These are phyloP conservation scores for Dalbergia oliveri DNA, from an alignment of 306 rosid genomes.

Conservation along the genomic window DNA sequence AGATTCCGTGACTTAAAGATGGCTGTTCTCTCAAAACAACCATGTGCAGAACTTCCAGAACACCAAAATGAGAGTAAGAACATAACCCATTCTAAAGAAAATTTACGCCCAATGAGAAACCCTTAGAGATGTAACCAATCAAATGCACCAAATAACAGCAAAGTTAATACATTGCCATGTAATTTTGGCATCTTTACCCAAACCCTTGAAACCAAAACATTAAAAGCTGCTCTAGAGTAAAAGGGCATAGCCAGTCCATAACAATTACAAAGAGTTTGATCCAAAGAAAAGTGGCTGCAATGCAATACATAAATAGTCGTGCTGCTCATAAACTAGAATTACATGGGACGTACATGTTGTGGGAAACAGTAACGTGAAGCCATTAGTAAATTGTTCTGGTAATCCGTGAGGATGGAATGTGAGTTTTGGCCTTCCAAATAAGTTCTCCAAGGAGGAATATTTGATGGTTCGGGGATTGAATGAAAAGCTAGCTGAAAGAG, in stretches of 20 bases:
- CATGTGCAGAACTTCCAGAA: not conserved
- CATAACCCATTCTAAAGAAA: not conserved
- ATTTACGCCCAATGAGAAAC: not conserved
- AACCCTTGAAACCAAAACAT: not conserved
- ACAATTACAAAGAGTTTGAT: not conserved
- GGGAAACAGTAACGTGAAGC: not conserved
- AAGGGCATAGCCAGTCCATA: not conserved
- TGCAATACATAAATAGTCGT: not conserved
- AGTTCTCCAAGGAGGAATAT: not conserved
- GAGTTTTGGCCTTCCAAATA: not conserved
- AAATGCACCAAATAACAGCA: not conserved
- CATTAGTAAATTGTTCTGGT: not conserved
- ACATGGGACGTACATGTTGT: not conserved
- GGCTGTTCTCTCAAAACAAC: not conserved
- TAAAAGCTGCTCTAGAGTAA: not conserved
- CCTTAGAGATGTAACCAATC: not conserved
- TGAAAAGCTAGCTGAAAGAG: conserved; percentile 19
- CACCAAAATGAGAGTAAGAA: not conserved
- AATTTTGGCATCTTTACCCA: not conserved
- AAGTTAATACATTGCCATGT: not conserved
- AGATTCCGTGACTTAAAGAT: not conserved
- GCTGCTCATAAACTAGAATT: not conserved
- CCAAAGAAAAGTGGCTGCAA: not conserved
- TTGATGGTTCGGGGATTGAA: not conserved
- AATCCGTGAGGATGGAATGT: not conserved